Conservation (phyloP, 2,329 filamentous ascomycete species). For the Pseudomassariella vexata region DNA sequence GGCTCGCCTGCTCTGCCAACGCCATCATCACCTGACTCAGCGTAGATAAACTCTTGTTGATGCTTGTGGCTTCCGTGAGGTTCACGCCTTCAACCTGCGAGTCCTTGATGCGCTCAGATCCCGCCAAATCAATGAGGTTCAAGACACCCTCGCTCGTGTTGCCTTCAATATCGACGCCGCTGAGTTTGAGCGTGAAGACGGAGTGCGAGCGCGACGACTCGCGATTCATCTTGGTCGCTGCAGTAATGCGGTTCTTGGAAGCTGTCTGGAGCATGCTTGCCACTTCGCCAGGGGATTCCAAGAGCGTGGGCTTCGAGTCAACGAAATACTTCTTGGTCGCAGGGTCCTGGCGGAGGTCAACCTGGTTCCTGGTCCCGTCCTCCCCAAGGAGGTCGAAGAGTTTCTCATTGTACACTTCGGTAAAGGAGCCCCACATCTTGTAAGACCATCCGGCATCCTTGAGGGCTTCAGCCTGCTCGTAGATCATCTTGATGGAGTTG, state of each 20-base stretch:
- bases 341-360: slow-evolving; percentile 81
- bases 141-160: slow-evolving; percentile 88
- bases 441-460: slow-evolving; percentile 93
- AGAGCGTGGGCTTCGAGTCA: slow-evolving; percentile 30
- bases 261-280: slow-evolving; percentile 76
- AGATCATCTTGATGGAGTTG: slow-evolving; percentile 86
- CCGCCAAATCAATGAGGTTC: slow-evolving; percentile 92
- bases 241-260: slow-evolving; percentile 81
- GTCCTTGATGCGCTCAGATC: slow-evolving; percentile 68
- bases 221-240: slow-evolving; percentile 96
- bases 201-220: slow-evolving; percentile 91
- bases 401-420: slow-evolving; percentile 98
- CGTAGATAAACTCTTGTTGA: slow-evolving; percentile 16
- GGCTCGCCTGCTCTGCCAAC: slow-evolving; percentile 8
- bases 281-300: slow-evolving; percentile 76
- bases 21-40: slow-evolving; percentile 11
- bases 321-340: slow-evolving; percentile 20
- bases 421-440: slow-evolving; percentile 88
- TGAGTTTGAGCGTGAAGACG: slow-evolving; percentile 84
- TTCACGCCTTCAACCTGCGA: slow-evolving; percentile 10
- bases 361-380: slow-evolving; percentile 70
- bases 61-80: slow-evolving; percentile 14
- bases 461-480: slow-evolving; percentile 75
- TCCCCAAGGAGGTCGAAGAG: slow-evolving; percentile 76
- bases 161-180: slow-evolving; percentile 57